phyloP scores from a whole-genome alignment of 495 filamentous ascomycete genomes.

The Collariella sp. region DNA sequence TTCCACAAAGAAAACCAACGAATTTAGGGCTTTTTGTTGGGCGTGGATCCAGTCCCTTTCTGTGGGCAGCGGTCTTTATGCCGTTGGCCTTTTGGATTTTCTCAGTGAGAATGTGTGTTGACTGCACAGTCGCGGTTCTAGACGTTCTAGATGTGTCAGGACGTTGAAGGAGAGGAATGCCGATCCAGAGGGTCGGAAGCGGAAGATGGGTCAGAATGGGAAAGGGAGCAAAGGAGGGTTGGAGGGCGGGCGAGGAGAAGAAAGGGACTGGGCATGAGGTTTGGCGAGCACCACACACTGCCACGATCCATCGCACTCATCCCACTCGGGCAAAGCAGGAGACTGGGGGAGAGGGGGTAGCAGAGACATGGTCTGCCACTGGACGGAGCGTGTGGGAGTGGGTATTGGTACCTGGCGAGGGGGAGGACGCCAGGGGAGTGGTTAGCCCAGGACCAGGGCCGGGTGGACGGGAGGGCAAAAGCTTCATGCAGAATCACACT shows the following conservation, averaged over 20 bases:
- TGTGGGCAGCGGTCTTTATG: neutral
- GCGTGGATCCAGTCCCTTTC: conserved; percentile 11
- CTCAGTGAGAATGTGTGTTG: conserved; percentile 4
- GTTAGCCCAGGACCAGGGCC: neutral
- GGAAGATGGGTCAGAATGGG: conserved; percentile 8
- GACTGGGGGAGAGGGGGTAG: neutral
- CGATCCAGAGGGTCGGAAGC: conserved; percentile 7
- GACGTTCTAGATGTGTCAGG: neutral
- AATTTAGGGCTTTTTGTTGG: neutral
- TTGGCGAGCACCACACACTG: neutral
- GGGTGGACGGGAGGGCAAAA: neutral
- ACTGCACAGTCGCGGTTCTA: neutral
- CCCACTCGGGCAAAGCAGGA: neutral
- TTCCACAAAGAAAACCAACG: conserved; percentile 3
- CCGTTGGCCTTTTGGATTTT: neutral
- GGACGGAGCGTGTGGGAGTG: neutral
- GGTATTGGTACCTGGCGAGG: conserved; percentile 4
- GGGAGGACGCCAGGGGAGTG: too few relatives aligned
- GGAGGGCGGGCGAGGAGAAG: conserved; percentile 8
- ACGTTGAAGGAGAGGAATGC: conserved; percentile 20
- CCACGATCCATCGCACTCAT: too few relatives aligned
- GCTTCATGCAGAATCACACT: neutral
- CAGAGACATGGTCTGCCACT: neutral
- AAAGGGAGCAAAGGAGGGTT: conserved; percentile 13
- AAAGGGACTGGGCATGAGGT: conserved; percentile 9